phyloP scores from a whole-genome alignment of 192 early-diverging fungal species.

The Diversispora eburnea region DNA sequence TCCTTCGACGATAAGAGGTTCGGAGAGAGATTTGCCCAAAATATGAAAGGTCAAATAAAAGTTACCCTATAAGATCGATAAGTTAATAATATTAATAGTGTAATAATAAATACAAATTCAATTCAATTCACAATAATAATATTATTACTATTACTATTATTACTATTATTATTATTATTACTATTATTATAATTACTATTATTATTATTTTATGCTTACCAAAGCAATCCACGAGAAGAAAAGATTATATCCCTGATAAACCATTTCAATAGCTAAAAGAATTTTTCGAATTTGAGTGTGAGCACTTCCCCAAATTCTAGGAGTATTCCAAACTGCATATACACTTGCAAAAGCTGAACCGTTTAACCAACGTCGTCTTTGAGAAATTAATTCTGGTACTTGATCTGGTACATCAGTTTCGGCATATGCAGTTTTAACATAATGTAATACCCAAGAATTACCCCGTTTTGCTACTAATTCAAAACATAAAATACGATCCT shows the following conservation, averaged over 20 bases:
- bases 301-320: conserved; percentile 70
- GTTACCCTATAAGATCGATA: conserved; percentile 52
- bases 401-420: conserved; percentile 80
- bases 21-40: conserved; percentile 54
- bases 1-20: conserved; percentile 30
- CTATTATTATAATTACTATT: background rate
- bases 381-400: conserved; percentile 89
- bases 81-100: conserved; percentile 15
- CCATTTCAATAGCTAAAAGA: conserved; percentile 71
- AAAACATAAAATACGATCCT: conserved; percentile 83
- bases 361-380: conserved; percentile 95
- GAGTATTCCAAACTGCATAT: conserved; percentile 78
- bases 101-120: background rate
- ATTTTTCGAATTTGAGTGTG: conserved; percentile 72
- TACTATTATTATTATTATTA: too few relatives aligned
- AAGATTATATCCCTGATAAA: conserved; percentile 77
- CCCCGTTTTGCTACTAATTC: conserved; percentile 75
- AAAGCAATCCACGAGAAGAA: conserved; percentile 90
- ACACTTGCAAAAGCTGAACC: conserved; percentile 92
- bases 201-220: conserved; percentile 54
- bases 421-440: conserved; percentile 65
- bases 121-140: conserved; percentile 9
- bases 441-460: conserved; percentile 67
- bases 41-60: conserved; percentile 92
- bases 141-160: too few relatives aligned